Conservation (phyloP, 1,284 basidiomycete genomes). For the Apiotrichum montevideense region DNA sequence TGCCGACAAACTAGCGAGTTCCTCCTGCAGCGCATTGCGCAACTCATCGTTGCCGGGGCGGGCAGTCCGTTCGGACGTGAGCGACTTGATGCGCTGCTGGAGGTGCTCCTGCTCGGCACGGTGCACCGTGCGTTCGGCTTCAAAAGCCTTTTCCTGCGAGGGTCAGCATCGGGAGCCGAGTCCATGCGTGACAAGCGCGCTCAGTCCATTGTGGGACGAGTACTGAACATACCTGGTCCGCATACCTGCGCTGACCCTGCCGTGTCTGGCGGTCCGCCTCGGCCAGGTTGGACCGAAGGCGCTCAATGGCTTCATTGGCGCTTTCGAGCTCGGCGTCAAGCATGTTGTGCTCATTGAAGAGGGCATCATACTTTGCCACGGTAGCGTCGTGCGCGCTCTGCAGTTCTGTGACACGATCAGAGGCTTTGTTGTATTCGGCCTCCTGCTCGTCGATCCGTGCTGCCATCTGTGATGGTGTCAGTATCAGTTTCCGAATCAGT, state of each 20-base stretch:
- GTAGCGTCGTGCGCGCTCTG: slow-evolving; percentile 10
- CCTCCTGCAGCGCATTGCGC: slow-evolving; percentile 26
- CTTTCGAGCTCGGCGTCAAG: slow-evolving; percentile 40
- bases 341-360: slow-evolving; percentile 33
- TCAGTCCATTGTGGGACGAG: background rate
- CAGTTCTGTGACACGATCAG: background rate
- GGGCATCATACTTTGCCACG: slow-evolving; percentile 27
- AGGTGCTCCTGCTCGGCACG: slow-evolving; percentile 36
- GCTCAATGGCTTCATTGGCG: slow-evolving; percentile 34
- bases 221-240: slow-evolving; percentile 33
- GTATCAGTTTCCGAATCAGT: background rate
- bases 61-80: slow-evolving; percentile 12
- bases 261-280: slow-evolving; percentile 32
- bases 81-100: slow-evolving; percentile 27
- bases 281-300: slow-evolving; percentile 22
- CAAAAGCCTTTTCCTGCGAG: slow-evolving; percentile 39
- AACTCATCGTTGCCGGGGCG: slow-evolving; percentile 13
- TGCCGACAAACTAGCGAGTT: slow-evolving; percentile 31
- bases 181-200: background rate
- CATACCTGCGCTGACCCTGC: slow-evolving; percentile 30
- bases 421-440: background rate
- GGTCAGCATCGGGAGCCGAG: slow-evolving; percentile 5
- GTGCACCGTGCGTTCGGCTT: slow-evolving; percentile 38
- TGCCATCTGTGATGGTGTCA: slow-evolving; percentile 1
- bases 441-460: slow-evolving; percentile 16